A percentile compares a stretch with the other conserved stretches of the same genome.
Evolutionary conservation across 306 rosid genomes (phyloP).

Genomic region (Prunus kanzakura): DNA sequence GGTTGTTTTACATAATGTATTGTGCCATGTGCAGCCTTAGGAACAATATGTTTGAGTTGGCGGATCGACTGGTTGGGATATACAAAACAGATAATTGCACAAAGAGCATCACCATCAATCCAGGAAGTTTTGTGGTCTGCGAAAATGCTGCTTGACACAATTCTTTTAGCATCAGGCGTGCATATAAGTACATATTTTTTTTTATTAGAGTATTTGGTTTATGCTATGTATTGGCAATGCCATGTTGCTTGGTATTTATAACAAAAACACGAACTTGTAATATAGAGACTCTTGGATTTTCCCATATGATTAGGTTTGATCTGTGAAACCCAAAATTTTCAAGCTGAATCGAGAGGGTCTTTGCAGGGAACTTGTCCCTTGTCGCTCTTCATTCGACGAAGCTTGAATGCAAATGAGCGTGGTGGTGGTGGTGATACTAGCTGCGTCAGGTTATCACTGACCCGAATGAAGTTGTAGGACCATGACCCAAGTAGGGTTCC

Average conservation of each 20-base stretch:
- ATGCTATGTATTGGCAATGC: no score
- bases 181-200: no score
- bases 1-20: constrained; percentile 12
- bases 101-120: constrained; percentile 87
- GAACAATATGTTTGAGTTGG: constrained; percentile 97
- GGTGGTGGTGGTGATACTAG: constrained; percentile 1
- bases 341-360: constrained; percentile 18
- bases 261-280: neutral
- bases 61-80: constrained; percentile 90
- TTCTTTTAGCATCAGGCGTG: neutral
- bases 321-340: neutral
- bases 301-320: neutral
- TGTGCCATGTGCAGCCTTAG: constrained; percentile 56
- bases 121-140: constrained; percentile 69
- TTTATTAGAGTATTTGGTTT: no score
- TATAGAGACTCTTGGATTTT: neutral
- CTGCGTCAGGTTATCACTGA: constrained; percentile 25
- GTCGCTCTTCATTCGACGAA: constrained; percentile 22
- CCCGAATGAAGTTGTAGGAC: constrained; percentile 54
- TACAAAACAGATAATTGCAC: constrained; percentile 95
- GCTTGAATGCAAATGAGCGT: constrained; percentile 32
- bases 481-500: constrained; percentile 72
- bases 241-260: no score
- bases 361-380: neutral
- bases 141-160: constrained; percentile 55